Evolutionary conservation across 495 filamentous ascomycete genomes (phyloP).

Genomic region (Pseudevernia furfuracea): DNA sequence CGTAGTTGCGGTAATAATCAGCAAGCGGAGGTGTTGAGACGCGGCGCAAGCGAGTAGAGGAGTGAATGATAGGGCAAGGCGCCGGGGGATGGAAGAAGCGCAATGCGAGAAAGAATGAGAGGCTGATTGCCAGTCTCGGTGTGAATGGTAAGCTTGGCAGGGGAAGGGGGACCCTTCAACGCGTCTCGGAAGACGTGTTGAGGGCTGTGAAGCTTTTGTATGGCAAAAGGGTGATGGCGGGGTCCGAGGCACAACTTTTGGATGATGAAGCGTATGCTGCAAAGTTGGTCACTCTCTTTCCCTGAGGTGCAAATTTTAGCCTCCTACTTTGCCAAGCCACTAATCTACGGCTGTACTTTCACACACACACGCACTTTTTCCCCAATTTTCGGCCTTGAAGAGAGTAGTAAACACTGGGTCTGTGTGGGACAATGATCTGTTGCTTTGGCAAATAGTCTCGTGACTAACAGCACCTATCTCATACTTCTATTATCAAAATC

Average conservation of each 20-base stretch:
- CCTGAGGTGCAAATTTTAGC: conserved; percentile 5
- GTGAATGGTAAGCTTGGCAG: background rate
- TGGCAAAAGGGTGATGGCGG: conserved; percentile 21
- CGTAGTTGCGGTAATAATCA: conserved; percentile 15
- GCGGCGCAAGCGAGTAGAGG: conserved; percentile 23
- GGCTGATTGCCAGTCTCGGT: background rate
- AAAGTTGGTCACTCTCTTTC: conserved; percentile 7
- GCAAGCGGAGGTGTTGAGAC: conserved; percentile 11
- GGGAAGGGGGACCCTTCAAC: conserved; percentile 18
- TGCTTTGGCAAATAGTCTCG: background rate
- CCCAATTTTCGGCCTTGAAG: background rate
- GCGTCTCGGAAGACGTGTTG: conserved; percentile 25
- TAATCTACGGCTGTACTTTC: background rate
- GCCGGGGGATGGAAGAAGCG: conserved; percentile 9
- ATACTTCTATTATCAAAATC: background rate
- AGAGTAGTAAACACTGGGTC: too few relatives aligned
- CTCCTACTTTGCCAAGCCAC: background rate
- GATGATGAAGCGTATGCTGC: conserved; percentile 17
- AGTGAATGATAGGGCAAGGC: conserved; percentile 17
- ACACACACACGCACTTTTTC: background rate
- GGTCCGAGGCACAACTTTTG: conserved; percentile 12
- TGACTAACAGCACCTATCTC: background rate
- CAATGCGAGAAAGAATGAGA: conserved; percentile 8
- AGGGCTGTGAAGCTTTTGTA: conserved; percentile 20
- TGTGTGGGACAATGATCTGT: background rate